A percentile compares a stretch with the other conserved stretches of the same genome.
These are phyloP conservation scores for Gossypium schwendimanii DNA, from an alignment of 441 rosid genomes.

Conservation along the genomic window DNA sequence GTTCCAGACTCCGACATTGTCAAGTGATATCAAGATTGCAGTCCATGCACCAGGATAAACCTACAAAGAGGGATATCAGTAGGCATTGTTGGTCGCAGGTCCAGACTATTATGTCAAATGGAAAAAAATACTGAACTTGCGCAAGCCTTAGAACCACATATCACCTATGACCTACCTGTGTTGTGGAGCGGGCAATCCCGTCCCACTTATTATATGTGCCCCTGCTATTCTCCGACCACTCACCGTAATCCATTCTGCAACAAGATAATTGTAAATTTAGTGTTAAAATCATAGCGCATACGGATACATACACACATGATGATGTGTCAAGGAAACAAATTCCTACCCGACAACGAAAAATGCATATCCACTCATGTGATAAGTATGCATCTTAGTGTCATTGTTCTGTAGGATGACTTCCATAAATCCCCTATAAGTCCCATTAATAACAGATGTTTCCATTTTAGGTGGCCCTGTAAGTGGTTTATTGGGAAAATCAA, in stretches of 20 bases:
- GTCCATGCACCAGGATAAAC: conserved; percentile 98
- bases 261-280: conserved; percentile 1
- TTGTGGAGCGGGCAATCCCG: conserved; percentile 76
- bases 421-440: conserved; percentile 68
- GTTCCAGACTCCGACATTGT: conserved; percentile 93
- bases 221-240: conserved; percentile 87
- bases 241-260: conserved; percentile 92
- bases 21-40: conserved; percentile 74
- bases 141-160: neutral
- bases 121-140: neutral
- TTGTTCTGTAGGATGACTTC: conserved; percentile 88
- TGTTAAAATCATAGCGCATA: conserved; percentile 3
- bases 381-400: conserved; percentile 81
- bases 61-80: conserved; percentile 23
- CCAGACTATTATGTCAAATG: neutral
- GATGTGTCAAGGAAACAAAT: conserved; percentile 6
- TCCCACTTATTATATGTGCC: conserved; percentile 95
- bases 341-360: conserved; percentile 83
- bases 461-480: conserved; percentile 51
- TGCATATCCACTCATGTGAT: conserved; percentile 85
- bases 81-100: neutral
- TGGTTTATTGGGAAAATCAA: conserved; percentile 77
- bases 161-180: conserved; percentile 44
- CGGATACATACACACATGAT: neutral
- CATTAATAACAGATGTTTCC: conserved; percentile 75